Conservation (phyloP, 2,329 filamentous ascomycete genomes). For the Ophiostoma perfectum region DNA sequence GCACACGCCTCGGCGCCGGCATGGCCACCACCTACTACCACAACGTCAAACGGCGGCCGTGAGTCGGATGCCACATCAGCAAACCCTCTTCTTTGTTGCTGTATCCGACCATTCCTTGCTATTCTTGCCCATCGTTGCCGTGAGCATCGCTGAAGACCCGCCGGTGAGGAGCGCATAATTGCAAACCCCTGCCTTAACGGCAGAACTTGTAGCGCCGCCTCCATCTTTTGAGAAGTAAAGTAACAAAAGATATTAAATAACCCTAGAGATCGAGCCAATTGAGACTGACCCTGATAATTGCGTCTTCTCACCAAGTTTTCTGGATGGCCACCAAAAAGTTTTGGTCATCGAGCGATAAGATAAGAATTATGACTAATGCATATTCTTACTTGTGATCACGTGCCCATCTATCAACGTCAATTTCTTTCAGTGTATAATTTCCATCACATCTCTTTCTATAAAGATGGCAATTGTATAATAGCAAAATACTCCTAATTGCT, state of each 20-base stretch:
- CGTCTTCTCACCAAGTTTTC: too few relatives aligned
- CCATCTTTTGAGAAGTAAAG: not conserved
- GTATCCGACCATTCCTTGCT: not conserved
- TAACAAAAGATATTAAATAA: not conserved
- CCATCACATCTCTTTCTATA: not conserved
- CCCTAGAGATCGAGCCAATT: not conserved
- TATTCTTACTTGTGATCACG: not conserved
- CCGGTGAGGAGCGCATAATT: not conserved
- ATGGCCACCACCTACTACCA: slow-evolving; percentile 94
- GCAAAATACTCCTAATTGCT: too few relatives aligned
- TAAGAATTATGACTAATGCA: not conserved
- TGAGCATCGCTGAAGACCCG: not conserved
- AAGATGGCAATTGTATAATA: too few relatives aligned
- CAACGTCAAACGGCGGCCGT: slow-evolving; percentile 66
- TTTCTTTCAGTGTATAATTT: not conserved
- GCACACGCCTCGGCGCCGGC: slow-evolving; percentile 91
- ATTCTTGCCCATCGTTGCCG: slow-evolving; percentile 7
- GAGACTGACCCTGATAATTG: too few relatives aligned
- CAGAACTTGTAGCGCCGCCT: slow-evolving; percentile 13
- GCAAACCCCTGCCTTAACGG: slow-evolving; percentile 15
- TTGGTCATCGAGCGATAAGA: not conserved
- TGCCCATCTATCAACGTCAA: not conserved
- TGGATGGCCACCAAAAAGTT: not conserved
- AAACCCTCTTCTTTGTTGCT: slow-evolving; percentile 17
- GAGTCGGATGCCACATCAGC: slow-evolving; percentile 22